phyloP scores from a whole-genome alignment of 2,329 filamentous ascomycete species.

The Paraphoma sp. region DNA sequence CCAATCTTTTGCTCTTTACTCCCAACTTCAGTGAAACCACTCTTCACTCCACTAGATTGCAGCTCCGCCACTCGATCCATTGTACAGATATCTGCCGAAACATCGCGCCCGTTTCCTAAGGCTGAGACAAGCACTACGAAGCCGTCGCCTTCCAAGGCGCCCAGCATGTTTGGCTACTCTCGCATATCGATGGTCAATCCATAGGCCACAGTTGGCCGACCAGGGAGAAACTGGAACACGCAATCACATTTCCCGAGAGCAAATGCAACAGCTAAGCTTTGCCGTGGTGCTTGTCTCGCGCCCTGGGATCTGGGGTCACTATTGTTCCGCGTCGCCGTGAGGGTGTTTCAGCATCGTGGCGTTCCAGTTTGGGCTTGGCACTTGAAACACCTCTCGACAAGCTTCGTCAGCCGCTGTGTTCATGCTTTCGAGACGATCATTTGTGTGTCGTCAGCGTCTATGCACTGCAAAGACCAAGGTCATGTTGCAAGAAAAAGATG shows the following conservation, averaged over 20 bases:
- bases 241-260: not conserved
- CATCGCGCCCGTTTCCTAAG: not conserved
- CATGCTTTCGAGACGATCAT: conserved; percentile 13
- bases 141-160: not conserved
- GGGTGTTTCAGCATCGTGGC: conserved; percentile 27
- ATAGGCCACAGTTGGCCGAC: conserved; percentile 3
- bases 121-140: conserved; percentile 12
- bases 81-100: conserved; percentile 11
- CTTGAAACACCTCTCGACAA: conserved; percentile 27
- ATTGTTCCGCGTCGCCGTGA: conserved; percentile 13
- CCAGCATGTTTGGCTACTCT: conserved; percentile 9
- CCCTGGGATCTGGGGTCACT: conserved; percentile 19
- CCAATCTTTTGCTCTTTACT: not conserved
- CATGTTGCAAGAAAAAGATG: too few relatives aligned
- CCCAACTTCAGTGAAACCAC: not conserved
- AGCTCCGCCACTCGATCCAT: not conserved
- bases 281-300: conserved; percentile 30
- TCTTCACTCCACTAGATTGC: not conserved
- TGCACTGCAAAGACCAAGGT: not conserved
- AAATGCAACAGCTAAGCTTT: conserved; percentile 33
- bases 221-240: conserved; percentile 2
- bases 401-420: conserved; percentile 26
- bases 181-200: not conserved
- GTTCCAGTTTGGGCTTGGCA: conserved; percentile 29
- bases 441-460: conserved; percentile 12